These are phyloP conservation scores for Ammopiptanthus mongolicus DNA, from an alignment of 306 rosid genomes.

Conservation along the genomic window DNA sequence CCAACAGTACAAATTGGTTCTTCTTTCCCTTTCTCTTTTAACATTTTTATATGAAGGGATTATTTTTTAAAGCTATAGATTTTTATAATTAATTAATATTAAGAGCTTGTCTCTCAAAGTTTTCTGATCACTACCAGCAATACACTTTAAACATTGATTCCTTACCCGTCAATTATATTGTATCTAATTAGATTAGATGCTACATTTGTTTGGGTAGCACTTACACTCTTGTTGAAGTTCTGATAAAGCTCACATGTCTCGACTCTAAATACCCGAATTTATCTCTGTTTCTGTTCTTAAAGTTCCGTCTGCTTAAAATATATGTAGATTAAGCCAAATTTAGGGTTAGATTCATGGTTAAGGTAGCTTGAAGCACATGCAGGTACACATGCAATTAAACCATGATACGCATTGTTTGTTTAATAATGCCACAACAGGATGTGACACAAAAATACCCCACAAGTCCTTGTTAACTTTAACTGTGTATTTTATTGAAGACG, in stretches of 20 bases:
- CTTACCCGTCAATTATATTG: not conserved
- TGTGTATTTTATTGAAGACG: conserved; percentile 11
- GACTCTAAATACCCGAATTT: not conserved
- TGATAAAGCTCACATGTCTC: not conserved
- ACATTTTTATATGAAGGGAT: not conserved
- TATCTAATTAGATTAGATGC: not conserved
- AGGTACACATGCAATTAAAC: conserved; percentile 30
- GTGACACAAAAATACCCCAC: conserved; percentile 1
- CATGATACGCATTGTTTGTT: conserved; percentile 9
- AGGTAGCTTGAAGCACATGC: conserved; percentile 39
- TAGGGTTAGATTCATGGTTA: conserved; percentile 46
- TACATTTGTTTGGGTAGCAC: not conserved
- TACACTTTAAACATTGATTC: not conserved
- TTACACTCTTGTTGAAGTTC: not conserved
- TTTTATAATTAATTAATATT: not conserved
- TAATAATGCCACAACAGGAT: conserved; percentile 3
- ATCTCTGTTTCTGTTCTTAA: not conserved
- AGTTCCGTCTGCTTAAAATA: conserved; percentile 18
- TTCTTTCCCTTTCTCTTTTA: not conserved
- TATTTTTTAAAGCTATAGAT: not conserved
- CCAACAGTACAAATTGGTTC: not conserved
- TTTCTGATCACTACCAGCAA: not conserved
- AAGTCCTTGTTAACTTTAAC: not conserved
- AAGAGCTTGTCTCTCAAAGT: not conserved
- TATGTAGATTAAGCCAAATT: conserved; percentile 18